Conservation (phyloP, 2,329 filamentous ascomycete genomes). For the Cladophialophora psammophila region DNA sequence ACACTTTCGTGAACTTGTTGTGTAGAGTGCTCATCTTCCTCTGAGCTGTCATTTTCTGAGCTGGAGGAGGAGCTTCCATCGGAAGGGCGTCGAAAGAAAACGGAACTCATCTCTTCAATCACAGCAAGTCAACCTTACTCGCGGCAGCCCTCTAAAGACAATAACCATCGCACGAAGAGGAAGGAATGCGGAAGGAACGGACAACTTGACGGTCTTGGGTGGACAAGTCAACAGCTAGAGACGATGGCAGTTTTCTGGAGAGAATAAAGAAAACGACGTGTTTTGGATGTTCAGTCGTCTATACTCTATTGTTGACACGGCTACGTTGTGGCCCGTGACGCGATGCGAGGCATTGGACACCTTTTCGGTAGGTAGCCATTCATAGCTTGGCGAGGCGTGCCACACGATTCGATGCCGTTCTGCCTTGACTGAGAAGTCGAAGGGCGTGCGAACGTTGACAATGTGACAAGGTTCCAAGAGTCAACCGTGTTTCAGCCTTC, state of each 20-base stretch:
- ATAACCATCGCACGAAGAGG: background rate
- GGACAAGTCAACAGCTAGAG: background rate
- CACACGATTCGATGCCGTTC: constrained; percentile 31
- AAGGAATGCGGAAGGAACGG: background rate
- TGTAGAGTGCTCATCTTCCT: constrained; percentile 13
- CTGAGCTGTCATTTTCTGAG: constrained; percentile 25
- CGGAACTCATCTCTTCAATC: constrained; percentile 32
- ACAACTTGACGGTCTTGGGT: background rate
- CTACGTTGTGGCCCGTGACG: constrained; percentile 2
- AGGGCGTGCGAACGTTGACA: constrained; percentile 21
- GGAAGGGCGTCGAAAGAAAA: constrained; percentile 36
- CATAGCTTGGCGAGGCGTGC: constrained; percentile 28
- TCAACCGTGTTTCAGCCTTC: background rate
- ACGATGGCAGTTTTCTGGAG: background rate
- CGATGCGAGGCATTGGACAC: constrained; percentile 10
- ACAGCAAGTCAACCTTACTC: background rate
- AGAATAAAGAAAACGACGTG: background rate
- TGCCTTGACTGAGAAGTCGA: background rate
- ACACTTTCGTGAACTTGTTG: constrained; percentile 13
- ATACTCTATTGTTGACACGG: background rate
- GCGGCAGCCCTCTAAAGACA: background rate
- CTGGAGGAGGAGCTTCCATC: constrained; percentile 33
- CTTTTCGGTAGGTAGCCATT: constrained; percentile 8
- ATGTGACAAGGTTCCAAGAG: background rate
- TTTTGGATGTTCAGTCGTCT: background rate